A percentile compares a stretch with the other conserved stretches of the same genome.
These are phyloP conservation scores for Pholiota conissans DNA, from an alignment of 768 basidiomycete species.

Conservation along the genomic window DNA sequence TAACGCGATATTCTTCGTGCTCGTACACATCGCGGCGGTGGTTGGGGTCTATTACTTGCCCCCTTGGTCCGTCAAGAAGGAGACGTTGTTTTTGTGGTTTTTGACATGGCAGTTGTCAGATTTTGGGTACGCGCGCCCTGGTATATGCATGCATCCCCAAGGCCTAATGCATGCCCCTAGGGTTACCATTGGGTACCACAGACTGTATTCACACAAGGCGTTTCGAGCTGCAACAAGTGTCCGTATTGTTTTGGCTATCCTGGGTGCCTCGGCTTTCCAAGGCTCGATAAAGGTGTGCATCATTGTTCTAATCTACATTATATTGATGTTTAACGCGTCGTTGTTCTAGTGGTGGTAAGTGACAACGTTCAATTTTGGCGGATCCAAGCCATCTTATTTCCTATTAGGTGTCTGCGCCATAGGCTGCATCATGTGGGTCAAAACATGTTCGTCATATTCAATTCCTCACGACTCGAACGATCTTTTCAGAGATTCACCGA, in stretches of 20 bases:
- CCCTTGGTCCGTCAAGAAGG: slow-evolving; percentile 36
- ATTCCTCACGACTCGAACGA: neutral
- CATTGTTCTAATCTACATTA: neutral
- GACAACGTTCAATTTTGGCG: neutral
- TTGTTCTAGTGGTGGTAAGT: slow-evolving; percentile 50
- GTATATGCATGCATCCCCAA: no score
- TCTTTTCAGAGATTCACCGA: slow-evolving; percentile 61
- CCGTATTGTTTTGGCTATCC: slow-evolving; percentile 55
- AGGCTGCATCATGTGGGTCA: slow-evolving; percentile 67
- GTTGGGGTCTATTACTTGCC: slow-evolving; percentile 55
- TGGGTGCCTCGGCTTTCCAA: slow-evolving; percentile 77
- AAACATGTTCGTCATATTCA: neutral
- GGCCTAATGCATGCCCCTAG: no score
- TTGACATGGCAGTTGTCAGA: slow-evolving; percentile 68
- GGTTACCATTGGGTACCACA: slow-evolving; percentile 76
- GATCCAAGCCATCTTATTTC: neutral
- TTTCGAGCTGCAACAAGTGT: slow-evolving; percentile 60
- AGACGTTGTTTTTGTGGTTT: slow-evolving; percentile 53
- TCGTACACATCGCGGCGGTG: slow-evolving; percentile 56
- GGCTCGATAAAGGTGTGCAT: slow-evolving; percentile 70
- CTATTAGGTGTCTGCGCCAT: slow-evolving; percentile 64
- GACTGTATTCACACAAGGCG: slow-evolving; percentile 75
- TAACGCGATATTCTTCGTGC: slow-evolving; percentile 57
- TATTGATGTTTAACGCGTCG: neutral
- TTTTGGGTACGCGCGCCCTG: slow-evolving; percentile 56